Evolutionary conservation across 2,329 filamentous ascomycete species (phyloP), one percentile per base, ranked within the genome.

Genomic region (Aspergillus fischeri): DNA sequence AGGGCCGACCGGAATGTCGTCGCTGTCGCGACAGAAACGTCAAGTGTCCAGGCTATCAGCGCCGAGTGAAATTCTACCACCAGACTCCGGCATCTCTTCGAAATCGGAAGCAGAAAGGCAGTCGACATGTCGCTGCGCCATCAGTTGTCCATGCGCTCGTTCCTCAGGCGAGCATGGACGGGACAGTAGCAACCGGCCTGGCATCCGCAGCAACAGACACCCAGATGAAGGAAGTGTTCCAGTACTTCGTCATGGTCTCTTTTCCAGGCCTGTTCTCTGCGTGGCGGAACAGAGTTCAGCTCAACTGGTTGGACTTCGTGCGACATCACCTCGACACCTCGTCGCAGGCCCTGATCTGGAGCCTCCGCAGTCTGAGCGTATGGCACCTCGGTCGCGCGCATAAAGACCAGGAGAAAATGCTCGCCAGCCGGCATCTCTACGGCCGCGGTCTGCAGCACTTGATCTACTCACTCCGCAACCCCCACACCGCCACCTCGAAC

Each of bases 291-390:
- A 63, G 63, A 1, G 53, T 65, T 25, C 57, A 58, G 4, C 55
- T 58, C 14, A 63, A 58, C 42, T 67, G 64, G 64, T 48, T 63
- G 21, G 59, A 63, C 20, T 58, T 64, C n/a, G 60, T 61, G 25
- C 63, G 60, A 6, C 35, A 59, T 25, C 53, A 62, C 41, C 42
- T 51, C n/a, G 53, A 47, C 2, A 49, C 58, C 2, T 51, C 55
- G 10, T 44, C 52, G 5, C 51, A 38, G 8, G 29, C 60, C 3
- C 45, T 67, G 21, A 53, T 54, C 35, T 59, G 47, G 54, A 56
- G 41, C 2, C 42, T 65, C 24, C 61, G 57, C 28, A 52, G 57
- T 21, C 51, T 65, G 3, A 61, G 55, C 20, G 53, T 48, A 3
- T 60, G 60, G 52, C 64, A 60, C 27, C 14, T 66, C 24, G 63